Conservation (phyloP, 257 asterid genomes). For the Solanum rostratum region DNA sequence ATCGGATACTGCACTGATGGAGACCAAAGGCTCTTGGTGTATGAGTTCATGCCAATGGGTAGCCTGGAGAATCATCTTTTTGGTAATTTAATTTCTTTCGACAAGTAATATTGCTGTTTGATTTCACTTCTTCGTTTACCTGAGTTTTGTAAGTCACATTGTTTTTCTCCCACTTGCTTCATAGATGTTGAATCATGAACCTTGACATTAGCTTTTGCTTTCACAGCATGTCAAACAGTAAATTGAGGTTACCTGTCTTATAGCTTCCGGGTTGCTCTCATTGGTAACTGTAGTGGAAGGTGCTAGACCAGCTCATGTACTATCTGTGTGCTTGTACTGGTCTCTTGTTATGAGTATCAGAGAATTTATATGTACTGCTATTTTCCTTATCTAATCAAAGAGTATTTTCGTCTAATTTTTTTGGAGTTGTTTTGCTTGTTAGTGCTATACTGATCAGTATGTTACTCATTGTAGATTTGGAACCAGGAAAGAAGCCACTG, state of each 20-base stretch:
- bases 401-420: neutral
- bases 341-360: neutral
- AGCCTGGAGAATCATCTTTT: slow-evolving; percentile 85
- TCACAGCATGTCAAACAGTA: neutral
- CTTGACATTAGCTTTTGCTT: neutral
- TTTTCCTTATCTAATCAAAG: neutral
- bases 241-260: neutral
- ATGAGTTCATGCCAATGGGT: slow-evolving; percentile 86
- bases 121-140: neutral
- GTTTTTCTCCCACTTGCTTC: neutral
- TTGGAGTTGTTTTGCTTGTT: neutral
- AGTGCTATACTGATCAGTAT: neutral
- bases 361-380: neutral
- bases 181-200: neutral
- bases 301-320: neutral
- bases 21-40: slow-evolving; percentile 79
- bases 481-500: slow-evolving; percentile 38
- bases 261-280: neutral
- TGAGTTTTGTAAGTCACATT: neutral
- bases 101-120: neutral
- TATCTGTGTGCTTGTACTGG: neutral
- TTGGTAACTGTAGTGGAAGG: neutral
- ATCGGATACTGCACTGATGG: slow-evolving; percentile 86
- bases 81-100: slow-evolving; percentile 29
- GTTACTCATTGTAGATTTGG: slow-evolving; percentile 27